A percentile compares a stretch with the other conserved stretches of the same genome.
These are phyloP conservation scores for Tolypocladium nubicola DNA, from an alignment of 2,329 filamentous ascomycete species.

Conservation along the genomic window DNA sequence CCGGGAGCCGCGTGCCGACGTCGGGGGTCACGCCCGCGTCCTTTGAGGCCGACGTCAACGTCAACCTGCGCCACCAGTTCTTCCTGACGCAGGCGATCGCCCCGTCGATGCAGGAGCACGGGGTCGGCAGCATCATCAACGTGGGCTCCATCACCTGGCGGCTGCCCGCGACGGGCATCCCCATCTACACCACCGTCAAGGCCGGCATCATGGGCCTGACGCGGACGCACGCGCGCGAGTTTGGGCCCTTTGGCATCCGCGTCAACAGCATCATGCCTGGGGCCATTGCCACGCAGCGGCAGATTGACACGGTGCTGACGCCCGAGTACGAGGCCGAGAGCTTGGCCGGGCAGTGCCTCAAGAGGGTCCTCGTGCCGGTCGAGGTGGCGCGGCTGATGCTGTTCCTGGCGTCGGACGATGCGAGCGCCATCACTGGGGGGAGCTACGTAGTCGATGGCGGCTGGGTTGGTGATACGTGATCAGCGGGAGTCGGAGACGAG, in stretches of 20 bases:
- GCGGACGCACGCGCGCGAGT: conserved; percentile 42
- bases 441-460: conserved; percentile 24
- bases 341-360: conserved; percentile 28
- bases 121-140: conserved; percentile 42
- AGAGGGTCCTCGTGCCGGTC: conserved; percentile 27
- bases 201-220: conserved; percentile 45
- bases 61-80: conserved; percentile 38
- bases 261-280: conserved; percentile 41
- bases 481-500: background rate
- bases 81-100: conserved; percentile 62
- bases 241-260: conserved; percentile 34
- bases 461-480: conserved; percentile 10
- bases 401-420: conserved; percentile 35
- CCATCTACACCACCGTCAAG: conserved; percentile 40
- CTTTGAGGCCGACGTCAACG: conserved; percentile 31
- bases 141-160: conserved; percentile 39
- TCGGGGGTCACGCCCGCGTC: conserved; percentile 25
- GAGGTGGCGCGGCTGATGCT: conserved; percentile 36
- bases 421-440: conserved; percentile 32
- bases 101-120: conserved; percentile 40
- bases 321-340: conserved; percentile 27
- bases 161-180: conserved; percentile 30
- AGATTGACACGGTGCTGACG: conserved; percentile 31
- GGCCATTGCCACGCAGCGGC: conserved; percentile 32
- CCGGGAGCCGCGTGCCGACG: conserved; percentile 15